phyloP scores from a whole-genome alignment of 2,329 filamentous ascomycete species.

The Apiospora phragmitis region DNA sequence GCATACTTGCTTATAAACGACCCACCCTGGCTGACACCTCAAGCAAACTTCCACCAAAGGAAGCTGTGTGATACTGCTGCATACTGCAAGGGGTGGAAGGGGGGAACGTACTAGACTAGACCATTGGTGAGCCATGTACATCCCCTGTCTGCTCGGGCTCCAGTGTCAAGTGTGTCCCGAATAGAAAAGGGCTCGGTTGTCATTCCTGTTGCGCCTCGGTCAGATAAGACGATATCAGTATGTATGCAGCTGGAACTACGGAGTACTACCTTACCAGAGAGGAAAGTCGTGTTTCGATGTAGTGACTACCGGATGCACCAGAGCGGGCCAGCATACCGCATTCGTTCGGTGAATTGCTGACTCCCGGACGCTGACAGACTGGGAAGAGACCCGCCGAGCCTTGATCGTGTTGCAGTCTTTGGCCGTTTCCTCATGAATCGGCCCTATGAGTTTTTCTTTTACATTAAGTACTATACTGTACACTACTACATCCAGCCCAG shows the following conservation, averaged over 20 bases:
- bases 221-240: background rate
- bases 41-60: background rate
- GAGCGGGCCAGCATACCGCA: constrained; percentile 1
- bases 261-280: background rate
- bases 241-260: background rate
- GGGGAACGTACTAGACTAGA: background rate
- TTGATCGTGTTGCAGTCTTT: background rate
- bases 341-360: background rate
- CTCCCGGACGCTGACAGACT: background rate
- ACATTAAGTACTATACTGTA: too few relatives aligned
- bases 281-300: background rate
- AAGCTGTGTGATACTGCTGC: background rate
- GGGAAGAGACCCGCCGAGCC: background rate
- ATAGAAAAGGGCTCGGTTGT: background rate
- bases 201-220: background rate
- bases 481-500: too few relatives aligned
- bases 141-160: background rate
- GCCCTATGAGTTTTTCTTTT: background rate
- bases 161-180: background rate
- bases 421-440: background rate
- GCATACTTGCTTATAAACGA: background rate
- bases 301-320: background rate
- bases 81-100: background rate
- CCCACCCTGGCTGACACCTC: background rate
- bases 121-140: background rate